Evolutionary conservation across 2,329 filamentous ascomycete genomes (phyloP), one percentile per base, ranked within the genome.

Genomic region (Ceratocystis cubensis): DNA sequence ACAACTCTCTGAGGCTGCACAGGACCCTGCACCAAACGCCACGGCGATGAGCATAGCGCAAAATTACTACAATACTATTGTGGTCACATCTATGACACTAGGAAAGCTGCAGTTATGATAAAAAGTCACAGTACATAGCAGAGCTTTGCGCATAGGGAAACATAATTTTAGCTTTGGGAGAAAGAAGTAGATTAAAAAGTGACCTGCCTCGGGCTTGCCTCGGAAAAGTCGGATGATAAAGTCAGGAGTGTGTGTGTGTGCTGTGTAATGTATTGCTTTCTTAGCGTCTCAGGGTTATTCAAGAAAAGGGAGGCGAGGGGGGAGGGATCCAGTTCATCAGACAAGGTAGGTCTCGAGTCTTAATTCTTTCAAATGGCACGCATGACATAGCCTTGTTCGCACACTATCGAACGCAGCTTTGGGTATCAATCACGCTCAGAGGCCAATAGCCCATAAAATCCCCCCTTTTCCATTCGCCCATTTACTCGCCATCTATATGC

Each of bases 401-500:
- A 33, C 15, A 17, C 25, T 25, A 30, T n/a, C n/a, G 56, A 33
- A 30, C 30, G 17, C 15, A n/a, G 22, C 28, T 3, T 30, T 33
- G 33, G 56, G 33, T 59, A 20, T 59, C 28, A 22, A 28, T 57
- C 28, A n/a, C 28, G n/a, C 30, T 41, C 4, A 28, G 15, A 41
- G 13, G 37, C 37, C 10, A 41, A 41, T 10, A 37, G 10, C 10
- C 3, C 7, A 37, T 37, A 8, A 10, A 37, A 37, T 33, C 7
- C 33, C 37, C 37, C 1, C 10, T 41, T 41, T 41, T 41, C 13
- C 37, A 5, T 15, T 41, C 10, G 1, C 25, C 56, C 33, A n/a
- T n/a, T 59, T 30, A 59, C 25, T 59, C 56, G 28, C 28, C 56
- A 13, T 59, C 56, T 33, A 59, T 59, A 30, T 59, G 25, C 28